These are phyloP conservation scores for Astraeus odoratus DNA, from an alignment of 768 basidiomycete genomes.

Conservation along the genomic window DNA sequence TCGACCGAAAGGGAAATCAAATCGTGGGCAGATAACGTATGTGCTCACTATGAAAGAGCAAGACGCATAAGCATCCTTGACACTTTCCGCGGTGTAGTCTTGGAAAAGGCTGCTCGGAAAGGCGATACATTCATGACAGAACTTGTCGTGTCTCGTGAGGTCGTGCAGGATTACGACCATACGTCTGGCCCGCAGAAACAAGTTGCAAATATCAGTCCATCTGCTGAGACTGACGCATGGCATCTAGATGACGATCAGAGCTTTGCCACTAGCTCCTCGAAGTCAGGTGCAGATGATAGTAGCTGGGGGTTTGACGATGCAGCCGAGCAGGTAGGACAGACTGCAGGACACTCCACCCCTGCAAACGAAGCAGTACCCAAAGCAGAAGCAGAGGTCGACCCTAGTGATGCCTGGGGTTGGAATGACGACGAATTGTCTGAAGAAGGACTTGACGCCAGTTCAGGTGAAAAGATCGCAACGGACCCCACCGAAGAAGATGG, in stretches of 20 bases:
- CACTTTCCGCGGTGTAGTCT: conserved; percentile 47
- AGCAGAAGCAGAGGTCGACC: conserved; percentile 27
- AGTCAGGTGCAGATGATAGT: conserved; percentile 25
- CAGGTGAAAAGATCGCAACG: conserved; percentile 10
- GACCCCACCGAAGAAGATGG: conserved; percentile 35
- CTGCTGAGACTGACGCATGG: conserved; percentile 35
- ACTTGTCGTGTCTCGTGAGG: conserved; percentile 5
- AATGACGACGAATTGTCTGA: conserved; percentile 43
- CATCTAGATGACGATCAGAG: conserved; percentile 36
- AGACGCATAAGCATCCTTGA: conserved; percentile 63
- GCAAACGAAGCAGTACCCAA: conserved; percentile 21
- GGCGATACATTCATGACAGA: conserved; percentile 24
- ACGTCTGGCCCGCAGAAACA: not conserved
- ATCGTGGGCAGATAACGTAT: conserved; percentile 61
- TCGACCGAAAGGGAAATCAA: conserved; percentile 47
- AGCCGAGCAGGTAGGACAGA: conserved; percentile 18
- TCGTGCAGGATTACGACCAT: not conserved
- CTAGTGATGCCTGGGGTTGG: conserved; percentile 72
- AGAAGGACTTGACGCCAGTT: conserved; percentile 26
- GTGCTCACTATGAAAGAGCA: conserved; percentile 73
- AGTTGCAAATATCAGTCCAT: not conserved
- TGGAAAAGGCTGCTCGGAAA: conserved; percentile 19
- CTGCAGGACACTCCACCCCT: not conserved
- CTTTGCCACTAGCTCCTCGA: conserved; percentile 19
- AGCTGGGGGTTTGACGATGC: conserved; percentile 54